phyloP scores from a whole-genome alignment of 139 green algal species.

The Chlorella ohadii region DNA sequence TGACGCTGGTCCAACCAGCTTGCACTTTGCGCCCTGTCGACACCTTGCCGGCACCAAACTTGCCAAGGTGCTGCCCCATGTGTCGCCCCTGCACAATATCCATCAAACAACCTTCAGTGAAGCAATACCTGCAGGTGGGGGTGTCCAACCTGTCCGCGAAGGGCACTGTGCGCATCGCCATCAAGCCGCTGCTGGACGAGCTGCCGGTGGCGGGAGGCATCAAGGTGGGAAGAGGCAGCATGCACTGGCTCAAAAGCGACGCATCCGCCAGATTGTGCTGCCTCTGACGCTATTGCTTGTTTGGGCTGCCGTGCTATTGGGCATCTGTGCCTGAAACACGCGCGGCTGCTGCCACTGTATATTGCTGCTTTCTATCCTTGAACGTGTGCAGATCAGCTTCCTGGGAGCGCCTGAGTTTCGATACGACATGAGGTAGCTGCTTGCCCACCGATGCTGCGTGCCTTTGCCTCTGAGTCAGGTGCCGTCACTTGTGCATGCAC shows the following conservation, averaged over 20 bases:
- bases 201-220: slow-evolving; percentile 38
- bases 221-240: slow-evolving; percentile 2
- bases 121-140: neutral
- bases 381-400: slow-evolving; percentile 5
- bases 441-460: neutral
- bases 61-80: too few relatives aligned
- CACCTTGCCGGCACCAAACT: too few relatives aligned
- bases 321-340: too few relatives aligned
- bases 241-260: too few relatives aligned
- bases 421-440: slow-evolving; percentile 17
- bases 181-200: slow-evolving; percentile 41
- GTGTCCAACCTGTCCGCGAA: slow-evolving; percentile 37
- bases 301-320: too few relatives aligned
- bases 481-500: too few relatives aligned
- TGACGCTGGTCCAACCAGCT: too few relatives aligned
- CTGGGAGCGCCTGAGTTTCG: slow-evolving; percentile 11
- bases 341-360: neutral
- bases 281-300: too few relatives aligned
- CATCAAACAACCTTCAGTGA: neutral
- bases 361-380: neutral
- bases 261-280: too few relatives aligned
- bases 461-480: too few relatives aligned
- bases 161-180: slow-evolving; percentile 27
- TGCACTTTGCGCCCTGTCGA: too few relatives aligned
- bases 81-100: too few relatives aligned